Conservation (phyloP, 257 asterid genomes). For the Scutellaria barbata region DNA sequence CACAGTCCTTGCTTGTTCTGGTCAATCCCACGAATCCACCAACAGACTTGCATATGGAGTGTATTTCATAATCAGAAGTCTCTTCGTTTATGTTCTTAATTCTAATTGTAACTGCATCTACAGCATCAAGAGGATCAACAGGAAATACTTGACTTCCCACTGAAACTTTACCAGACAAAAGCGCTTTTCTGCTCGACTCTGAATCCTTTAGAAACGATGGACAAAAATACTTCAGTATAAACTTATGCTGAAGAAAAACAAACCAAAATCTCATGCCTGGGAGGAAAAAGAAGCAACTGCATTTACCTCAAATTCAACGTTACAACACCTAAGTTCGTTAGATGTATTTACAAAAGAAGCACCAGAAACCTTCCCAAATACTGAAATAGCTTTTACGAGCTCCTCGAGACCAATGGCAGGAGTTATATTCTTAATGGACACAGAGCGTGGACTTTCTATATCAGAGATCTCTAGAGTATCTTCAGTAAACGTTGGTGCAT, state of each 20-base stretch:
- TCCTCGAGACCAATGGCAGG: slow-evolving; percentile 39
- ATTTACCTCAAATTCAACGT: slow-evolving; percentile 50
- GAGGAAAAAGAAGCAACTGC: not conserved
- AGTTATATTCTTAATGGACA: slow-evolving; percentile 39
- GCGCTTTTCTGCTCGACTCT: slow-evolving; percentile 47
- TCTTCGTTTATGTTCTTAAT: slow-evolving; percentile 46
- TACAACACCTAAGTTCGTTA: slow-evolving; percentile 40
- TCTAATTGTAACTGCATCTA: slow-evolving; percentile 45
- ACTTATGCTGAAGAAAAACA: slow-evolving; percentile 12
- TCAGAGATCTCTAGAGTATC: slow-evolving; percentile 26
- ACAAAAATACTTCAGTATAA: slow-evolving; percentile 16
- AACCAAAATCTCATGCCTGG: not conserved
- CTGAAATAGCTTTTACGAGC: slow-evolving; percentile 52
- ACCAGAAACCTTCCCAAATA: slow-evolving; percentile 50
- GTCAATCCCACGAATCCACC: slow-evolving; percentile 57
- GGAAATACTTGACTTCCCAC: slow-evolving; percentile 40
- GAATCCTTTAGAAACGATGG: slow-evolving; percentile 41
- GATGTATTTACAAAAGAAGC: slow-evolving; percentile 42
- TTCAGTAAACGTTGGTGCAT: slow-evolving; percentile 27
- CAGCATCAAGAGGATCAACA: slow-evolving; percentile 36
- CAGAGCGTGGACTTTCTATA: slow-evolving; percentile 33
- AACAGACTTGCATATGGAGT: slow-evolving; percentile 45
- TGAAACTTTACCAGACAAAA: slow-evolving; percentile 41
- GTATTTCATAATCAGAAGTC: slow-evolving; percentile 42
- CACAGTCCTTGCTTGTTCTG: slow-evolving; percentile 43